Evolutionary conservation across 176 grass and related monocot species (phyloP), one percentile per base, ranked within the genome.

Genomic region (Carex myosuroides): DNA sequence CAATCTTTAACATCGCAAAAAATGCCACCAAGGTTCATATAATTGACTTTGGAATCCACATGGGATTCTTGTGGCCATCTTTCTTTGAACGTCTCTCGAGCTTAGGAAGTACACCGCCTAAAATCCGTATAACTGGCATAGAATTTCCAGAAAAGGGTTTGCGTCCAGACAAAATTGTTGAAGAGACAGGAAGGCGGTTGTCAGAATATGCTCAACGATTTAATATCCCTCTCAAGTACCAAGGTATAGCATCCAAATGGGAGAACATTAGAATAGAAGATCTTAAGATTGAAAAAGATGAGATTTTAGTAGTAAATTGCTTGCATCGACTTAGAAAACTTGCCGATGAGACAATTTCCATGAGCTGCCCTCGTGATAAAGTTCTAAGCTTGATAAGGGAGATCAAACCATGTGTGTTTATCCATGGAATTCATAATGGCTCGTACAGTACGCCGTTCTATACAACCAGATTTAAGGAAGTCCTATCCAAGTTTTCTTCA

Each of bases 151-250:
- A 79, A 21, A 57, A 84, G 39, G 90, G 93, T 84, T 92, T 92
- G 30, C 88, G 35, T 39, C 90, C 90, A 8, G 3, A 37, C 8
- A 81, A 85, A 80, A 21, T 18, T 30, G 83, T 95, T 17, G 84
- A 90, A 16, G 87, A 85, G 60, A 90, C 90, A n/a, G 93, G 93
- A 6, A 86, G 75, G 4, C 46, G 83, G 66, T 83, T 95, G 79
- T 87, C 82, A 56, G 72, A 89, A 72, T 95, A 95, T 72, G 93
- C 90, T 86, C 16, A 86, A 26, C 85, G 84, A 83, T 95, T 95
- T 84, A 50, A 90, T 8, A 75, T 95, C 60, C 84, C 52, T 33
- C 92, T 95, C 24, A 37, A 92, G 71, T 95, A 92, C 79, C 88
- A 90, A 32, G 93, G 86, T 18, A 86, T 95, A 11, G 16, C 87